Percentiles rank a stretch among this genome's conserved stretches.
Conservation (phyloP, 2,329 filamentous ascomycete species). For the Colletotrichum abscissum region DNA sequence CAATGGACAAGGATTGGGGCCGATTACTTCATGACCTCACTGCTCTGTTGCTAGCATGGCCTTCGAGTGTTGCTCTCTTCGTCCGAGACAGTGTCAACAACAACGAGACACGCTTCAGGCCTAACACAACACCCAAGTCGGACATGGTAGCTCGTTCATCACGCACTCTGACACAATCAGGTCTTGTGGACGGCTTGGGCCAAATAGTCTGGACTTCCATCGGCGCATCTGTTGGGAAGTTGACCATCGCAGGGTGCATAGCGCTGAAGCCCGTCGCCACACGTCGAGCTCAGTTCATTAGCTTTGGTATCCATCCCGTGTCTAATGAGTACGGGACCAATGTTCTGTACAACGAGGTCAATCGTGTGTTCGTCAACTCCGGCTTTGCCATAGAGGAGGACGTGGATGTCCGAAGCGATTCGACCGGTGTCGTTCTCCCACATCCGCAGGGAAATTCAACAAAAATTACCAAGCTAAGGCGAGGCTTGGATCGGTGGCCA, state of each 20-base stretch:
- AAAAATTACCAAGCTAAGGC: slow-evolving; percentile 64
- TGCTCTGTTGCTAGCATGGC: slow-evolving; percentile 78
- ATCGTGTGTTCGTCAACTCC: slow-evolving; percentile 80
- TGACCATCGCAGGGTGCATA: slow-evolving; percentile 77
- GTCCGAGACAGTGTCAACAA: slow-evolving; percentile 62
- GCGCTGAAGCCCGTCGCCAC: slow-evolving; percentile 77
- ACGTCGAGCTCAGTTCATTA: slow-evolving; percentile 83
- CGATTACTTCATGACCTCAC: slow-evolving; percentile 68
- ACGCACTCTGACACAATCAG: slow-evolving; percentile 73
- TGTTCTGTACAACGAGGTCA: slow-evolving; percentile 81
- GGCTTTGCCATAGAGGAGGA: slow-evolving; percentile 76
- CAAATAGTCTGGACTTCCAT: slow-evolving; percentile 75
- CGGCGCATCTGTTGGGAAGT: slow-evolving; percentile 70
- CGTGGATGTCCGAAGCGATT: slow-evolving; percentile 48
- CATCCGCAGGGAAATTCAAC: slow-evolving; percentile 52
- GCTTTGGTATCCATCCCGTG: slow-evolving; percentile 78
- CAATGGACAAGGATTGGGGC: slow-evolving; percentile 73
- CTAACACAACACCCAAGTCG: not conserved
- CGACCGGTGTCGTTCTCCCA: slow-evolving; percentile 52
- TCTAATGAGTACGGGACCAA: slow-evolving; percentile 66
- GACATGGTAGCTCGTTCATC: not conserved
- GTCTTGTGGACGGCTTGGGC: slow-evolving; percentile 66
- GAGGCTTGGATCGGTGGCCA: slow-evolving; percentile 83
- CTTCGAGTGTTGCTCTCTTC: slow-evolving; percentile 63
- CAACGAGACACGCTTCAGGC: slow-evolving; percentile 51